Conservation (phyloP, 306 rosid species). For the Fragaria ananassa region DNA sequence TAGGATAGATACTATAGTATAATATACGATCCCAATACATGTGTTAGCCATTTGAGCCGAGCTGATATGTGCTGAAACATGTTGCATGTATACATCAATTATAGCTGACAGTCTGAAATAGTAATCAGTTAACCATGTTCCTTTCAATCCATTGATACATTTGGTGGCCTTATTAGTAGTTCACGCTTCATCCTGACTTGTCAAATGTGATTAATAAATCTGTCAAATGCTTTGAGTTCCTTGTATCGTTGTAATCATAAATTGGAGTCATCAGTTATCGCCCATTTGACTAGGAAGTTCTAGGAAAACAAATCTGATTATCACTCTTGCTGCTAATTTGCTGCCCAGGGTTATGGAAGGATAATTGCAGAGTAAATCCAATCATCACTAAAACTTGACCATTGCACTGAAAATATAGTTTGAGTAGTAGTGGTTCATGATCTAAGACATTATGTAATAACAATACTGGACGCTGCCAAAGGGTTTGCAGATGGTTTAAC, state of each 20-base stretch:
- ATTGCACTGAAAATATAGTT: neutral
- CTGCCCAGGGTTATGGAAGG: neutral
- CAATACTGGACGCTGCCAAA: neutral
- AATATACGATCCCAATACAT: conserved; percentile 5
- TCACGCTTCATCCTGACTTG: neutral
- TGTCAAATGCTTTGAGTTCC: neutral
- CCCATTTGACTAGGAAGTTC: neutral
- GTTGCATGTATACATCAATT: conserved; percentile 1
- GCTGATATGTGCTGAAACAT: conserved; percentile 34
- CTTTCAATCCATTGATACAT: neutral
- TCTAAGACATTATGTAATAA: neutral
- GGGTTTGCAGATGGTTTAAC: neutral
- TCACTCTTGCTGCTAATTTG: neutral
- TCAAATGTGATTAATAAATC: neutral
- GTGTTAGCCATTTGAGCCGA: neutral
- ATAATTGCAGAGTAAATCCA: neutral
- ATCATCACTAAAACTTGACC: neutral
- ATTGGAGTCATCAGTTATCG: neutral
- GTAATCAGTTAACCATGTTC: neutral
- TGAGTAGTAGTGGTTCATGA: neutral
- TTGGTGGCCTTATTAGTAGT: neutral
- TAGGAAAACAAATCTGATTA: neutral
- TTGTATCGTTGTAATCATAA: neutral
- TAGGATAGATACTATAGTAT: neutral
- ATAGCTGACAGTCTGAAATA: neutral